Base-by-base conservation (phyloP, 106 monocot genomes). In the Phalaenopsis equestris region DNA sequence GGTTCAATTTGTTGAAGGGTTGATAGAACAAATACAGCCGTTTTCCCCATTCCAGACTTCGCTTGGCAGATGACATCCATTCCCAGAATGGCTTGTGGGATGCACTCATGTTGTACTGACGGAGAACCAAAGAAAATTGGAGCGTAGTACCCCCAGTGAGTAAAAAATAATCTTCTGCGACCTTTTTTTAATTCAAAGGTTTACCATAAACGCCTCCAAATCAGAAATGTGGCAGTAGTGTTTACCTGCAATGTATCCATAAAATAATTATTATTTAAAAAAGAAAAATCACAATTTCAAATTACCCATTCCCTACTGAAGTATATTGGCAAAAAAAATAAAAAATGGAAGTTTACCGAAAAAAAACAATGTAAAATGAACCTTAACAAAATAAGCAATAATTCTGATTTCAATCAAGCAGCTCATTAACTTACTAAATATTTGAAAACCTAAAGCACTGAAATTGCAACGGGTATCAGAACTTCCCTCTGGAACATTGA, bases 41-140 rank as follows among this genome's bases (percentile, higher is more conserved):
- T 99, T 78, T 99, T 99, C 14, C 99, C 99, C 99, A 99, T 99
- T 30, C 99, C 99, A 83, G 99, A 99, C 73, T 99, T 99, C 38
- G 99, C 99, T 93, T 99, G 99, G 30, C 99, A 99, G 81, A 99
- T 99, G 73, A 99, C 99, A 84, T 99, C 99, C 99, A 99, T 99
- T 65, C 99, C 99, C 81, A 99, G 84, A 78, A 99, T 95, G 67
- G 99, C 99, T 91, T 95, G 99, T 72, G 99, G 99, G 80, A 99
- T 99, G 80, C 99, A 99, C 80, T 99, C 98, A 72, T 99, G 98
- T 94, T 99, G 98, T 72, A 99, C 98, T 99, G 93, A 84, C 88
- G 87, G 81, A 88, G 87, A 92, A 93, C 86, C 90, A 96, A 93
- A 94, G 81, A 94, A 92, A 93, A 94, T 91, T 87, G 97, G 90